phyloP scores from a whole-genome alignment of 345 rosid genomes.

The Bruguiera sexangula region DNA sequence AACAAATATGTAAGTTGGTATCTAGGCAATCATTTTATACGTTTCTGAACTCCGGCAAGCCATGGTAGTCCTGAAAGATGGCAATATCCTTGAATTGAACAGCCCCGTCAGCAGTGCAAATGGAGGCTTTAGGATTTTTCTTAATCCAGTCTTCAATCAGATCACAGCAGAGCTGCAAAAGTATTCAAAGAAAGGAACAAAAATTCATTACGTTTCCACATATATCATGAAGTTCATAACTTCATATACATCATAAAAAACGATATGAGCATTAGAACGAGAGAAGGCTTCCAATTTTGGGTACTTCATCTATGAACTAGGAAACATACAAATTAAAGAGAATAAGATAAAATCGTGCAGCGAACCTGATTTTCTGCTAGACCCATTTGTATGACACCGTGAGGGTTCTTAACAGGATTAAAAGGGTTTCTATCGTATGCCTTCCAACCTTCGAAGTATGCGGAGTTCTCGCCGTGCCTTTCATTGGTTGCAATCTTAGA shows the following conservation, averaged over 20 bases:
- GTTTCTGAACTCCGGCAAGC: constrained; percentile 61
- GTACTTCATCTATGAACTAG: no score
- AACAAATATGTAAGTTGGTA: no score
- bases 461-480: constrained; percentile 67
- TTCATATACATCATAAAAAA: no score
- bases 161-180: no score
- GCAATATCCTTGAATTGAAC: constrained; percentile 59
- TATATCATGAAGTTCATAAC: no score
- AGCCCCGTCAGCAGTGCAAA: constrained; percentile 67
- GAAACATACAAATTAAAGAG: not conserved
- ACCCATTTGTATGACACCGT: constrained; percentile 87
- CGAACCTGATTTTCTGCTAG: constrained; percentile 83
- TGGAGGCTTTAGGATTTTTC: constrained; percentile 63
- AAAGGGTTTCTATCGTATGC: constrained; percentile 65
- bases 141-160: constrained; percentile 25
- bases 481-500: constrained; percentile 58
- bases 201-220: no score
- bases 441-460: constrained; percentile 86
- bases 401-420: constrained; percentile 47
- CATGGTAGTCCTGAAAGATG: constrained; percentile 82
- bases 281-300: not conserved
- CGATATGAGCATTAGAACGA: no score
- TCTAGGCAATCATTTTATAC: constrained; percentile 22
- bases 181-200: no score
- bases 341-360: not conserved